A percentile compares a stretch with the other conserved stretches of the same genome.
Conservation (phyloP, 495 filamentous ascomycete species). For the Neurospora sp. region DNA sequence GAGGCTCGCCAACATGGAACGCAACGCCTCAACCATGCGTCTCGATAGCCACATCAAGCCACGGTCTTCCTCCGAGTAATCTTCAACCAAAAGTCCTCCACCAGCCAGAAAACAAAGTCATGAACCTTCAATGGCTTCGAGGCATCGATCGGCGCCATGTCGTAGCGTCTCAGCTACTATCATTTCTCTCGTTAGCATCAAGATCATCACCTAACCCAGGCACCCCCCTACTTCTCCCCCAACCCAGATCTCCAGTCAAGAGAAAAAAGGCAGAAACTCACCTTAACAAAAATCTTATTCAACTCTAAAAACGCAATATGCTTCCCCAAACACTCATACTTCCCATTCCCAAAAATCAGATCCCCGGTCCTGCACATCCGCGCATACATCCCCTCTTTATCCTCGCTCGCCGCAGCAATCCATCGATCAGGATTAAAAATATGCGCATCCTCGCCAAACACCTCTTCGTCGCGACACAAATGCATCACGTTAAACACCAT, state of each 20-base stretch:
- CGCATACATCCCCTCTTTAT: constrained; percentile 7
- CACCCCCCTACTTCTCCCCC: background rate
- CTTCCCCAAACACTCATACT: constrained; percentile 31
- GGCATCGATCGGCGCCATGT: constrained; percentile 35
- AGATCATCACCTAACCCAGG: background rate
- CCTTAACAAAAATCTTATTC: constrained; percentile 45
- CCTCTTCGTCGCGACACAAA: too few species aligned
- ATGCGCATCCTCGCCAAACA: constrained; percentile 31
- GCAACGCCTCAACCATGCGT: background rate
- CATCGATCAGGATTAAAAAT: constrained; percentile 17
- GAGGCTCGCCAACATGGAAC: background rate
- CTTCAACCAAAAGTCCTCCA: constrained; percentile 4
- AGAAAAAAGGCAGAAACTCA: constrained; percentile 13
- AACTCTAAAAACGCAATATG: constrained; percentile 33
- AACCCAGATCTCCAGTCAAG: background rate
- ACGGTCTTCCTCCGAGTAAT: constrained; percentile 4
- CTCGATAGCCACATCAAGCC: background rate
- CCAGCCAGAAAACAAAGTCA: constrained; percentile 7
- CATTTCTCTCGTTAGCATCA: background rate
- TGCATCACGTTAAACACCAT: too few species aligned
- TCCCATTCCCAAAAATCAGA: constrained; percentile 26
- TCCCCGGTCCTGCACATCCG: constrained; percentile 25
- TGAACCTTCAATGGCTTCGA: constrained; percentile 22
- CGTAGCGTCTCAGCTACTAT: constrained; percentile 26
- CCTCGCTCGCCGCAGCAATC: constrained; percentile 9